Base-by-base conservation (phyloP, 441 rosid genomes). In the Pelargonium fulgidum region DNA sequence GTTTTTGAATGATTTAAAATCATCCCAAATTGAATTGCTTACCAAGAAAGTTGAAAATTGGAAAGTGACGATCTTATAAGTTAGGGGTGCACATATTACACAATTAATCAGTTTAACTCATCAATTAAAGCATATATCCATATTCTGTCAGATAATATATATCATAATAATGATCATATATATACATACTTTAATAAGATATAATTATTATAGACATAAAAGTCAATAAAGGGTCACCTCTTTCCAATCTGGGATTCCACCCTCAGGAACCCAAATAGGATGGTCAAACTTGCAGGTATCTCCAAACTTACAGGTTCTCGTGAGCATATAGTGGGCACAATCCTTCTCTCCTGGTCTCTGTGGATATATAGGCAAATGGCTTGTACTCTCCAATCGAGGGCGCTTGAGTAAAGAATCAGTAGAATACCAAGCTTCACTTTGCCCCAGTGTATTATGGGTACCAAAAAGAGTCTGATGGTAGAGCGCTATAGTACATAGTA, bases 191-290 rank as follows among this genome's bases (percentile, higher is more conserved):
- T 5, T 76, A 72, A 58, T 78, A 69, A 73, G 52, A 76, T 75
- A 73, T 56, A 74, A 16, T 45, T 68, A 75, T 73, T 24, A 80
- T 69, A 81, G 80, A 83, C 71, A 72, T 80, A 81, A 81, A 75
- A 74, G 24, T 78, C 71, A 82, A 80, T 83, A 86, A 84, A 82
- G 78, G 74, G 83, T 93, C 98, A 93, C 98, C 98, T 93, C 98
- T 93, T 90, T 93, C 98, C 97, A 93, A 89, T 89, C 92, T 84
- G 97, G 97, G 86, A 93, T 93, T 85, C 98, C 98, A 76, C 97
- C 98, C 74, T 87, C 98, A 24, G 98, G 96, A 89, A 93, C 98
- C 98, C 98, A 91, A 91, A 89, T 70, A 82, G 98, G 98, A 88
- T 93, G 98, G 86, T 93, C 97, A 89, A 89, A 93, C 87, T 82